Evolutionary conservation across 805 yeast genomes (phyloP).

Genomic region (Teunomyces pallodes): DNA sequence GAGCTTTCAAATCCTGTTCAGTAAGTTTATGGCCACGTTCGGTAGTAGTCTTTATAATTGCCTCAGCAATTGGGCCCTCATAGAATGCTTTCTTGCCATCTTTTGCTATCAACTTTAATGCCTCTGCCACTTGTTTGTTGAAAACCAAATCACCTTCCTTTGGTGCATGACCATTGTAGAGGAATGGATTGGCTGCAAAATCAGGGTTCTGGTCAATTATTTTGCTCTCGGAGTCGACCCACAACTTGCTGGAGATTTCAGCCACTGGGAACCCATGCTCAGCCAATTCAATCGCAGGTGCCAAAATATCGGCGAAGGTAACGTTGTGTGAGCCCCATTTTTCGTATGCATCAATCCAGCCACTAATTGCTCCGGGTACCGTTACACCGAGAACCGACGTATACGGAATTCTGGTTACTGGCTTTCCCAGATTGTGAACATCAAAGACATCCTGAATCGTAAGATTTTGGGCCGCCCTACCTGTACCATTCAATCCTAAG

Average conservation of each 20-base stretch:
- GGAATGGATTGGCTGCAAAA: slow-evolving; percentile 30
- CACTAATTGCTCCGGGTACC: slow-evolving; percentile 80
- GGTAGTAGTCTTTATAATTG: slow-evolving; percentile 54
- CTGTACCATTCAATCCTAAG: slow-evolving; percentile 72
- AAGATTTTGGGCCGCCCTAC: slow-evolving; percentile 57
- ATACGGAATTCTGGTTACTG: slow-evolving; percentile 48
- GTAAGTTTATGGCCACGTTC: slow-evolving; percentile 56
- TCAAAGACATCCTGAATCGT: slow-evolving; percentile 47
- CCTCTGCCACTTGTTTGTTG: slow-evolving; percentile 53
- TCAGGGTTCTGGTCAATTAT: slow-evolving; percentile 36
- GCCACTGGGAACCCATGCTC: slow-evolving; percentile 65
- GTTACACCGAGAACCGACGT: slow-evolving; percentile 59
- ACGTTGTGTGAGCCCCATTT: slow-evolving; percentile 74
- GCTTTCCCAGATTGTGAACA: slow-evolving; percentile 36
- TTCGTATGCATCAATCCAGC: slow-evolving; percentile 69
- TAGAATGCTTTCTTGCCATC: slow-evolving; percentile 68
- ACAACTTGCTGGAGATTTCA: slow-evolving; percentile 50
- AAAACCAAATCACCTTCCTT: slow-evolving; percentile 54
- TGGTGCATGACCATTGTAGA: slow-evolving; percentile 44
- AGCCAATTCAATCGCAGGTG: slow-evolving; percentile 69
- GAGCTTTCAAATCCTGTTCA: slow-evolving; percentile 53
- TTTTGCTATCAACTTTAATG: slow-evolving; percentile 49
- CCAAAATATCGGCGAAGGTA: slow-evolving; percentile 52
- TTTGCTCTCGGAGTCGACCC: slow-evolving; percentile 41
- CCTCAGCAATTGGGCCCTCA: slow-evolving; percentile 65